Evolutionary conservation across 345 rosid genomes (phyloP), one percentile per base, ranked within the genome.

Genomic region (Erodium maritimum): DNA sequence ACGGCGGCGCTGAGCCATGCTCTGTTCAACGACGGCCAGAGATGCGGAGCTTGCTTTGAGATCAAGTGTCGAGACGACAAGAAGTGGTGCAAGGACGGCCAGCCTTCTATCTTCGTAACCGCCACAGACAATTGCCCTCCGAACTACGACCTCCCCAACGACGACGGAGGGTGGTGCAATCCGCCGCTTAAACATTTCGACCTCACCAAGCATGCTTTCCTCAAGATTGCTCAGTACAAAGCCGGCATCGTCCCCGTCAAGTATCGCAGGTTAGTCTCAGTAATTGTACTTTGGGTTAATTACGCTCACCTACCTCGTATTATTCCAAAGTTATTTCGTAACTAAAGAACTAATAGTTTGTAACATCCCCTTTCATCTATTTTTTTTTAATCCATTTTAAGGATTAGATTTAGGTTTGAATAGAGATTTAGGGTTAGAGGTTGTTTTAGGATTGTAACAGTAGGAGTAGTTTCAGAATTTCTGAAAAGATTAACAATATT

Each of bases 61-160:
- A 58, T 82, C 50, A 61, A 73, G 50, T 82, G 88, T 33, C 50
- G 19, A 0, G 56, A 70, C 20, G 52, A 63, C 58, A 65, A 84
- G 16, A 48, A 72, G 56, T 71, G 81, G 76, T 89, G 96, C 81
- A 70, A 74, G 59, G 67, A 71, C 21, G 85, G 85, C 5, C 69
- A 67, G 56, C 77, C 77, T 17, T 73, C 91, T 10, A 80, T 82
- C 8, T 29, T 70, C 33, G 73, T 89, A 42, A 84, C 95, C 2
- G 96, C 83, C 52, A 89, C 96, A n/a, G 77, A 89, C 61, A 77
- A 64, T 23, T 89, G 96, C 74, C 96, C 96, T 3, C 87, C 94
- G 22, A 80, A 84, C 50, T 76, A 77, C 66, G 50, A 64, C 33
- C 73, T 59, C 57, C 68, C 84, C 17, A 69, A 69, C 54, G 74